phyloP scores from a whole-genome alignment of 2,329 filamentous ascomycete species.

The Westerdykella sp. region DNA sequence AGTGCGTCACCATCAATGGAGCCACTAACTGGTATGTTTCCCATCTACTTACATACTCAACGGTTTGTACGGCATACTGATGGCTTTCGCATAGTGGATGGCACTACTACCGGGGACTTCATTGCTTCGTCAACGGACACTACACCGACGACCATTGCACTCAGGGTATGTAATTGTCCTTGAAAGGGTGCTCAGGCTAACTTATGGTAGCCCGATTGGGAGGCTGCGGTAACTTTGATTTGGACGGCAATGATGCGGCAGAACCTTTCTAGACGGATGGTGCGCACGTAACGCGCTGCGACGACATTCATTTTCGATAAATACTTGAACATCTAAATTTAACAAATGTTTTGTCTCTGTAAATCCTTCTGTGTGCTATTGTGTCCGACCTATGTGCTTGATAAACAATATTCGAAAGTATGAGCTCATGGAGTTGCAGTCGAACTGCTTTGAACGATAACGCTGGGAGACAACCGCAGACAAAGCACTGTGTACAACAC shows the following conservation, averaged over 20 bases:
- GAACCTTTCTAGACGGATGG: not conserved
- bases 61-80: not conserved
- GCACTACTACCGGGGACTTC: not conserved
- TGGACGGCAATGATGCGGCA: not conserved
- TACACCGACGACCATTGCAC: not conserved
- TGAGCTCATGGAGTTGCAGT: too few relatives aligned
- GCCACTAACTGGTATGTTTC: not conserved
- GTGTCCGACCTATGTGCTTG: too few relatives aligned
- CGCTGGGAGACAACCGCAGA: too few relatives aligned
- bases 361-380: too few relatives aligned
- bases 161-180: not conserved
- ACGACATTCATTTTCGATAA: not conserved
- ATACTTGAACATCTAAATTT: too few relatives aligned
- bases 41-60: not conserved
- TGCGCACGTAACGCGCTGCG: too few relatives aligned
- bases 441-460: too few relatives aligned
- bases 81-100: not conserved
- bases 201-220: not conserved
- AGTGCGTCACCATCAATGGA: not conserved
- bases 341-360: too few relatives aligned
- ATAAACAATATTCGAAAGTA: too few relatives aligned
- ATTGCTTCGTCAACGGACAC: not conserved
- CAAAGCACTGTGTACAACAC: too few relatives aligned
- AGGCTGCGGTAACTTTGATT: not conserved
- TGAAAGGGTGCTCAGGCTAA: not conserved